Base-by-base conservation (phyloP, 805 yeast genomes). In the Saturnispora saitoi region DNA sequence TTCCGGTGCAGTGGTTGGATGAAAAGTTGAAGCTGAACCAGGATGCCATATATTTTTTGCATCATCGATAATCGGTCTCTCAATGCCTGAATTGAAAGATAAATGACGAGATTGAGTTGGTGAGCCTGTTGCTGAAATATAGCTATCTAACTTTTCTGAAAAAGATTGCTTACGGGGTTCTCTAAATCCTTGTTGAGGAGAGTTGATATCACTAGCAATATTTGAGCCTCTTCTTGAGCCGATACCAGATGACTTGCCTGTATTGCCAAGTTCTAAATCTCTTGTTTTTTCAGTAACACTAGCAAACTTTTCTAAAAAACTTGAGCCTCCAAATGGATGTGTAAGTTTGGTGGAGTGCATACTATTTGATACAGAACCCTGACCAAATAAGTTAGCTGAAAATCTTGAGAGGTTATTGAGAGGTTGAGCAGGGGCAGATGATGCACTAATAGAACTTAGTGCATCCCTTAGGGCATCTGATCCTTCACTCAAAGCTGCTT, bases 241-340 rank as follows among this genome's bases (percentile, higher is more conserved):
- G 14, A 66, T 63, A 19, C 63, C 60, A 47, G 70, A 64, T n/a
- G 61, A 61, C 9, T 49, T 45, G 20, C 43, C 32, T 29, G 22
- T 22, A n/a, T 31, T 42, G 14, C 47, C 53, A 15, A 54, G 49
- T 55, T 81, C 86, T 41, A 80, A 70, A 54, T 81, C 88, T 56
- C 83, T 70, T 0, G 88, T 81, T 43, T 83, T 82, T 49, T 81
- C 86, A 6, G 84, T 82, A 15, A 81, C 82, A 2, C 78, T 68
- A 6, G 82, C 69, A 57, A 81, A 81, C 63, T 80, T 80, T 53
- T 78, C 81, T 52, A 81, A 65, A 57, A 81, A 81, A 43, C 76
- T 69, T 17, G 71, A 67, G 7, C 66, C 55, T 2, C 66, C 66
- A 36, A 59, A 19, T 11, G 48, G 30, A 15, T 45, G 48, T 7